Percentiles rank a stretch among this genome's conserved stretches.
Conservation (phyloP, 495 filamentous ascomycete species). For the Chaetomium cochliodes region DNA sequence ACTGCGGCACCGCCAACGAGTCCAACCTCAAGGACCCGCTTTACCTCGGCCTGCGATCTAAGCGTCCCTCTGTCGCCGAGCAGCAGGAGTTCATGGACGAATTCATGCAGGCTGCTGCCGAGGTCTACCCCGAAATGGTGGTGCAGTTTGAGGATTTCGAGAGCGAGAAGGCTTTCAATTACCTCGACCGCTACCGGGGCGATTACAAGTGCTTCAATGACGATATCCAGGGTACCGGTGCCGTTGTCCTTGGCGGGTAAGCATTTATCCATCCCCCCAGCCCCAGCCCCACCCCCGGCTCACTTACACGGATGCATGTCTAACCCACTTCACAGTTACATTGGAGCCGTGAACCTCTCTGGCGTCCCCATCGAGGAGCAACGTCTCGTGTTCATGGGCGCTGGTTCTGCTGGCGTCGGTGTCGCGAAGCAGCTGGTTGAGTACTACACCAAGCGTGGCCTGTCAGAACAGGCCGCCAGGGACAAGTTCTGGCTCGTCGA, state of each 20-base stretch:
- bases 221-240: slow-evolving; percentile 96
- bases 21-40: slow-evolving; percentile 83
- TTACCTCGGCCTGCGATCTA: slow-evolving; percentile 84
- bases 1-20: slow-evolving; percentile 91
- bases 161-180: slow-evolving; percentile 86
- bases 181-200: slow-evolving; percentile 82
- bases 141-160: slow-evolving; percentile 99
- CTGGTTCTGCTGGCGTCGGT: slow-evolving; percentile 91
- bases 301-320: background rate
- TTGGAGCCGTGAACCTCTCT: slow-evolving; percentile 88
- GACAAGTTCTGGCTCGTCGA: slow-evolving; percentile 97
- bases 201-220: slow-evolving; percentile 97
- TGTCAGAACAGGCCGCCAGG: slow-evolving; percentile 86
- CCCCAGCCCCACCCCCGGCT: background rate
- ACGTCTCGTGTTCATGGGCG: slow-evolving; percentile 92
- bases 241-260: slow-evolving; percentile 85
- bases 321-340: slow-evolving; percentile 55
- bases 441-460: slow-evolving; percentile 88
- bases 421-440: slow-evolving; percentile 96
- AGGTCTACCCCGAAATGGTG: slow-evolving; percentile 87
- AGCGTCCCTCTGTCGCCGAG: slow-evolving; percentile 75
- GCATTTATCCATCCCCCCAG: slow-evolving; percentile 24
- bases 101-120: slow-evolving; percentile 87
- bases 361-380: slow-evolving; percentile 85
- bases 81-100: slow-evolving; percentile 95